Evolutionary conservation across 148 eudicot genomes (phyloP), one percentile per base, ranked within the genome.

Genomic region (Spergularia bocconei): DNA sequence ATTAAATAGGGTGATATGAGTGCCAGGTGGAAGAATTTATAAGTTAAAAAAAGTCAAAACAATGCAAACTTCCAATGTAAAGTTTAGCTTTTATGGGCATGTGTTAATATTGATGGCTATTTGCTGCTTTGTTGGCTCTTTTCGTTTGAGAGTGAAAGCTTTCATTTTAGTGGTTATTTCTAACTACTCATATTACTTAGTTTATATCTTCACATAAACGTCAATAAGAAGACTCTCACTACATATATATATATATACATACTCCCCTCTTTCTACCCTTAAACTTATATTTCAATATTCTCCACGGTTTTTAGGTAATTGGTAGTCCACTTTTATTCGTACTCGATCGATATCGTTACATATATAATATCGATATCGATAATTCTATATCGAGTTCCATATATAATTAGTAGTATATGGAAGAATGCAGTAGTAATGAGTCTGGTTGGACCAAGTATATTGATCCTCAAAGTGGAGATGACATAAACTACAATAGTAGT

Each of bases 381-480:
- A 29, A 2, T 29, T 29, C 36, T 29, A 29, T 44, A 2, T 44
- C 48, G 48, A 44, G 48, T 44, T 44, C 36, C 3, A 29, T n/a
- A n/a, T n/a, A n/a, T 29, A 0, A 3, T 29, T 29, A 29, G 75
- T 81, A 72, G 25, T 78, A 60, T 38, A 71, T 79, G 38, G 90
- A 89, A 80, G 93, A 86, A 79, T 86, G 88, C 60, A 82, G 85
- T 82, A 87, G 95, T 83, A 88, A 79, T 52, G 97, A 92, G 70
- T 92, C 95, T 6, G 97, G 97, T 6, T 92, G 97, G 97, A 92
- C 95, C 7, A 88, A 78, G 70, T 92, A 92, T 77, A 86, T 92
- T 59, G 95, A 69, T 69, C 86, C 97, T 51, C 72, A 53, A 36
- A 77, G 72, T 52, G 75, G 50, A 1, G 62, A 73, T 54, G 77